Conservation (phyloP, 352 stramenopile species). For the Globisporangium iwayamae region DNA sequence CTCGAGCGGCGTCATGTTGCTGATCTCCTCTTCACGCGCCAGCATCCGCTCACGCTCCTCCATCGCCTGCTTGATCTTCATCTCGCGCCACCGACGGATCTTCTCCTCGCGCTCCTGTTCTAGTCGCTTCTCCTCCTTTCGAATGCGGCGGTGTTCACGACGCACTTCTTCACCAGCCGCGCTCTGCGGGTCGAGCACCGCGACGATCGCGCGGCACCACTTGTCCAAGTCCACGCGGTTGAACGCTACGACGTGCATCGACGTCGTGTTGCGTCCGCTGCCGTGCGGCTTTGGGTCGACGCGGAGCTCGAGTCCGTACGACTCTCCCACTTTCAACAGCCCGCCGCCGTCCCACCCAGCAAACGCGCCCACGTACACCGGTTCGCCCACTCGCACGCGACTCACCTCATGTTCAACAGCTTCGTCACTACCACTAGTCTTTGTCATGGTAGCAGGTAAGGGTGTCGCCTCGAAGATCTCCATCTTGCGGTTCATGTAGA, state of each 20-base stretch:
- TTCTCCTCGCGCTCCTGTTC: conserved; percentile 58
- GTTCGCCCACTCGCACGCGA: conserved; percentile 28
- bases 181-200: conserved; percentile 67
- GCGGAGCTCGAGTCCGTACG: conserved; percentile 78
- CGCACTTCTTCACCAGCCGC: conserved; percentile 54
- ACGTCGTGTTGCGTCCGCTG: conserved; percentile 19
- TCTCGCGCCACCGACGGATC: conserved; percentile 67
- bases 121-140: conserved; percentile 59
- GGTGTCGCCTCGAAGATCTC: conserved; percentile 53
- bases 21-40: conserved; percentile 64
- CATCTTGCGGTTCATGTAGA: conserved; percentile 77
- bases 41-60: conserved; percentile 51
- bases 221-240: conserved; percentile 83
- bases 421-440: neutral
- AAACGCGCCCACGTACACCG: conserved; percentile 60
- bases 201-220: conserved; percentile 71
- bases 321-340: conserved; percentile 57
- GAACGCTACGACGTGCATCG: conserved; percentile 67
- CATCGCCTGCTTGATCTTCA: conserved; percentile 45
- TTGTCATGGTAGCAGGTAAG: neutral
- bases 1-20: conserved; percentile 73
- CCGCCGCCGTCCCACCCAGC: conserved; percentile 75
- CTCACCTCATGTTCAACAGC: neutral
- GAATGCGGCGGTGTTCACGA: conserved; percentile 47
- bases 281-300: conserved; percentile 48